phyloP scores from a whole-genome alignment of 108 stramenopile species.

The Nitzschia sp. region DNA sequence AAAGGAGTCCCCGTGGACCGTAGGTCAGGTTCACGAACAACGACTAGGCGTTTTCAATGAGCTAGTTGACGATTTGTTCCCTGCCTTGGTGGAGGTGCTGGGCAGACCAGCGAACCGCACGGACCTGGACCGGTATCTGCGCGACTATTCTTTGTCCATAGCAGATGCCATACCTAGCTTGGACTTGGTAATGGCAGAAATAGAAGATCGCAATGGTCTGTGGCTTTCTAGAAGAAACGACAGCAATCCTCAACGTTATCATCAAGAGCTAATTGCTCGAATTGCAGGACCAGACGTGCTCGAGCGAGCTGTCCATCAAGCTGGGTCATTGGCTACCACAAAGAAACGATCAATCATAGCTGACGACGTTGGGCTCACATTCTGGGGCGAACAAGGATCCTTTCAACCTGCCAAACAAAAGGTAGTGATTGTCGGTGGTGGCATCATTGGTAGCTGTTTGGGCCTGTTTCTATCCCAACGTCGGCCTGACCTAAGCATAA shows the following conservation, averaged over 20 bases:
- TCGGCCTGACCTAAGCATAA: constrained; percentile 37
- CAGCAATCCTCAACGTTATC: constrained; percentile 20
- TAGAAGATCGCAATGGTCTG: constrained; percentile 62
- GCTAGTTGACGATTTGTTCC: constrained; percentile 61
- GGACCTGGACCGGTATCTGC: constrained; percentile 31
- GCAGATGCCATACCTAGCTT: constrained; percentile 54
- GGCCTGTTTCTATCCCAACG: constrained; percentile 57
- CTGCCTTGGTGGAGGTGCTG: constrained; percentile 26
- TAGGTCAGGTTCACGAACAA: constrained; percentile 46
- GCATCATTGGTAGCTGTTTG: constrained; percentile 79
- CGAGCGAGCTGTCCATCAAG: not conserved
- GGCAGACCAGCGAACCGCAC: not conserved
- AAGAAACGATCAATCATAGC: not conserved
- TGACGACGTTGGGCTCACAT: constrained; percentile 1
- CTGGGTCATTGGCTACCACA: not conserved
- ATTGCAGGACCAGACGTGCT: constrained; percentile 27
- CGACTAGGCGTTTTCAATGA: constrained; percentile 33
- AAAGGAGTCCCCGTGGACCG: constrained; percentile 34
- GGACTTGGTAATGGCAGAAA: constrained; percentile 51
- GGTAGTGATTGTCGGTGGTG: constrained; percentile 81
- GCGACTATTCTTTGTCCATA: constrained; percentile 63
- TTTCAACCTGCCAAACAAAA: constrained; percentile 13
- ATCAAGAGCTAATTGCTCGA: constrained; percentile 37
- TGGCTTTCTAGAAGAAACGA: constrained; percentile 1
- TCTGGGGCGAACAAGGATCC: not conserved